These are phyloP conservation scores for Trichoderma gamsii DNA, from an alignment of 495 filamentous ascomycete genomes.

Conservation along the genomic window DNA sequence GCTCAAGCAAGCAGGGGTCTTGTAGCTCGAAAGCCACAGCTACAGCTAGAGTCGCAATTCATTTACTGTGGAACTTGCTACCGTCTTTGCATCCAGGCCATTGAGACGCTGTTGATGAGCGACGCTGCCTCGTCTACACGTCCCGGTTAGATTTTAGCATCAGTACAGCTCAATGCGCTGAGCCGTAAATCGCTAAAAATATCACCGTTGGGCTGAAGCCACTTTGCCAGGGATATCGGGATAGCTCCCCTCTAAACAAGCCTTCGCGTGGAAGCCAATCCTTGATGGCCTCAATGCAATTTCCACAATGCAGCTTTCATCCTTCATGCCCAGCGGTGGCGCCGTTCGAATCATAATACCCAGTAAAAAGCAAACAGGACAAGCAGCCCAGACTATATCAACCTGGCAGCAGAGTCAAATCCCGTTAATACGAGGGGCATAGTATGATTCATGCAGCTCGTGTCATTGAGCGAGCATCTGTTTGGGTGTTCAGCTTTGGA, in stretches of 20 bases:
- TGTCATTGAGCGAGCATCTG: not conserved
- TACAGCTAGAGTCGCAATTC: not conserved
- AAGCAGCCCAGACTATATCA: not conserved
- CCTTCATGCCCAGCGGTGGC: not conserved
- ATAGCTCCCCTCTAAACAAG: not conserved
- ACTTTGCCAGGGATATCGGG: not conserved
- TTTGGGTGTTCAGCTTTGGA: not conserved
- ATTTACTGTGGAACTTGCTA: not conserved
- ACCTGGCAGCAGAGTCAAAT: not conserved
- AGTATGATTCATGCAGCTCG: not conserved
- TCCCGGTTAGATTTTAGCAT: not conserved
- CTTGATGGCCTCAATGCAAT: constrained; percentile 2
- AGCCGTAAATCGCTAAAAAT: not conserved
- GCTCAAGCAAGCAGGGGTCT: not conserved
- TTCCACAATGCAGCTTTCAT: not conserved
- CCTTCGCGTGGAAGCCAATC: not conserved
- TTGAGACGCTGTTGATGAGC: not conserved
- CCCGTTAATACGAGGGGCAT: not conserved
- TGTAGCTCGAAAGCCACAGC: not conserved
- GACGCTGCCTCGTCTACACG: not conserved
- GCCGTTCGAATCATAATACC: not conserved
- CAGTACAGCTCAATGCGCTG: not conserved
- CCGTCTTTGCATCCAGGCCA: not conserved
- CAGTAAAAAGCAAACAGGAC: not conserved
- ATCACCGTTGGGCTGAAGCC: not conserved